Percentiles rank a stretch among this genome's conserved stretches.
phyloP scores from a whole-genome alignment of 495 filamentous ascomycete genomes.

The Penicillium bialowiezense region DNA sequence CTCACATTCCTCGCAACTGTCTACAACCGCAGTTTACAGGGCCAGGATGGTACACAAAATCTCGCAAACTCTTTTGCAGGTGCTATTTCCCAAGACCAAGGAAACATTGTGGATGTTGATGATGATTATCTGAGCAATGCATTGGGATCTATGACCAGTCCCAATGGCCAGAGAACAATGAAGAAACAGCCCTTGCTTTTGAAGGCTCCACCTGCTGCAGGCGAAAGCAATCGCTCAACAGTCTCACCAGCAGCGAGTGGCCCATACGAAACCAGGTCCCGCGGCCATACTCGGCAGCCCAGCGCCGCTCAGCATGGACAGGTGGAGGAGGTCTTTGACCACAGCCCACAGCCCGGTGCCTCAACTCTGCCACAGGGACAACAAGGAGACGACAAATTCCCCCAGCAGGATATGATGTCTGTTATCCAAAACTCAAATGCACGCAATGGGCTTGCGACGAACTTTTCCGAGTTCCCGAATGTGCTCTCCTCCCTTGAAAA shows the following conservation, averaged over 20 bases:
- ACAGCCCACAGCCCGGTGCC: conserved; percentile 31
- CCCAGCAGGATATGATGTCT: conserved; percentile 79
- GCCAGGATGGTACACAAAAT: conserved; percentile 59
- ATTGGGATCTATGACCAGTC: conserved; percentile 37
- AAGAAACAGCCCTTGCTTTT: conserved; percentile 51
- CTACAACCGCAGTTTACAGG: conserved; percentile 76
- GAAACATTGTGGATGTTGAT: conserved; percentile 72
- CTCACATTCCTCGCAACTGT: conserved; percentile 95
- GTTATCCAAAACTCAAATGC: conserved; percentile 80
- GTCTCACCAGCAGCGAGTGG: conserved; percentile 35
- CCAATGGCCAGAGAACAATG: conserved; percentile 36
- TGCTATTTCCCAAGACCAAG: conserved; percentile 62
- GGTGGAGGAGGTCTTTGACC: conserved; percentile 46
- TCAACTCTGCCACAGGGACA: conserved; percentile 16
- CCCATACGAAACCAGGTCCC: conserved; percentile 31
- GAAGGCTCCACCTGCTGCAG: conserved; percentile 43
- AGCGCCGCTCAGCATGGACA: conserved; percentile 34
- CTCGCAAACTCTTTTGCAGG: conserved; percentile 70
- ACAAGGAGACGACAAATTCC: conserved; percentile 24
- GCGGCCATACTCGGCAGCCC: conserved; percentile 34
- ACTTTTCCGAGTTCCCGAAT: conserved; percentile 65
- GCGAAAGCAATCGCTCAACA: conserved; percentile 37
- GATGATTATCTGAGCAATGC: conserved; percentile 50
- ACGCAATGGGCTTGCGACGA: conserved; percentile 46
- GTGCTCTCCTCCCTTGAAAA: conserved; percentile 70